Percentiles rank a stretch among this genome's conserved stretches.
These are phyloP conservation scores for Tricholoma bakamatsutake DNA, from an alignment of 768 basidiomycete genomes.

Conservation along the genomic window DNA sequence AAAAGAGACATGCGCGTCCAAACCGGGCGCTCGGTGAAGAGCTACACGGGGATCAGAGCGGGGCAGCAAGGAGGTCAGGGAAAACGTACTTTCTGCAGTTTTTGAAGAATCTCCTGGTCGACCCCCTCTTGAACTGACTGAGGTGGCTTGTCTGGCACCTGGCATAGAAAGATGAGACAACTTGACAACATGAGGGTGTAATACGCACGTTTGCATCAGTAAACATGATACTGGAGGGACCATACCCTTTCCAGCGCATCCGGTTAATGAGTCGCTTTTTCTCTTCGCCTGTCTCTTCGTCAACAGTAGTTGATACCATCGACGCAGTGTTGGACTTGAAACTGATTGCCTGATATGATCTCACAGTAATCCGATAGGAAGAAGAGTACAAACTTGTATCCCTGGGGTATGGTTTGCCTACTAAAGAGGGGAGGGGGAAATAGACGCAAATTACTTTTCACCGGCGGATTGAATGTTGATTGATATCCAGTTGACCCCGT, in stretches of 20 bases:
- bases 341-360: slow-evolving; percentile 28
- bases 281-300: slow-evolving; percentile 77
- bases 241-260: slow-evolving; percentile 82
- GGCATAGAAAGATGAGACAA: background rate
- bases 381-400: slow-evolving; percentile 58
- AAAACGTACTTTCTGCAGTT: slow-evolving; percentile 43
- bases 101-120: slow-evolving; percentile 48
- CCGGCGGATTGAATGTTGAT: slow-evolving; percentile 10
- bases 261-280: slow-evolving; percentile 79
- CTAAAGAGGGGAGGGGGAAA: slow-evolving; percentile 91
- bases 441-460: slow-evolving; percentile 59
- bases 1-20: slow-evolving; percentile 88
- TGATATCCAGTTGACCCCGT: slow-evolving; percentile 16
- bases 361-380: background rate
- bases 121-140: slow-evolving; percentile 56
- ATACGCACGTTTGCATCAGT: slow-evolving; percentile 46
- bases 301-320: slow-evolving; percentile 56
- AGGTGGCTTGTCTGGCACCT: slow-evolving; percentile 67
- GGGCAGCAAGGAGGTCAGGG: background rate
- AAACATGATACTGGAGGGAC: slow-evolving; percentile 67
- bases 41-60: slow-evolving; percentile 32
- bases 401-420: slow-evolving; percentile 70
- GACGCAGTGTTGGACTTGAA: slow-evolving; percentile 78
- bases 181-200: background rate
- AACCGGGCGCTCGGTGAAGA: slow-evolving; percentile 70